Evolutionary conservation across 2,329 filamentous ascomycete species (phyloP), one percentile per base, ranked within the genome.

Genomic region (Pezicula carpinea): DNA sequence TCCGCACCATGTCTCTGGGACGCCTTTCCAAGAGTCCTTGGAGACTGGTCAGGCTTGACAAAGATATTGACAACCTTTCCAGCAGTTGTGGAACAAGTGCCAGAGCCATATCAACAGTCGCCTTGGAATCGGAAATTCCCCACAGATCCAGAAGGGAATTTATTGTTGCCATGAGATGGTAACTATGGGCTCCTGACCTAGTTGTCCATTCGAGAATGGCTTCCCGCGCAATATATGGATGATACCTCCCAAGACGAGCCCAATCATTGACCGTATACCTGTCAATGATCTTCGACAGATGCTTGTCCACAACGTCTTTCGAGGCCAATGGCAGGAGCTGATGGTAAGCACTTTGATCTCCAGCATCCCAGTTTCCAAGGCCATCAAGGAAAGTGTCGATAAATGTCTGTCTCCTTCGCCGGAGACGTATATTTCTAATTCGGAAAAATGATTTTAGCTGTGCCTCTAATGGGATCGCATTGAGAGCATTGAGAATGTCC

Each of bases 301-400:
- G 13, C 14, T 36, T 33, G 6, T 50, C 44, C 2, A 50, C 33
- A 21, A 44, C 15, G n/a, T 11, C 39, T 18, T 32, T 22, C 2
- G 43, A 46, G 8, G 45, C 51, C 31, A 48, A 22, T 3, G 23
- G 31, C 17, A 53, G 22, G 8, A 50, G 26, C 2, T 17, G 23
- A 29, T 39, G 39, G 15, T 48, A 48, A 6, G 44, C 7, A 23
- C 11, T 42, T 6, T 17, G n/a, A 11, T 39, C 23, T 21, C 38
- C 34, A 17, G 23, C 29, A 5, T 32, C 18, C 26, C 26, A 29
- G 4, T 33, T 21, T 32, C 46, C 26, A 10, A 53, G 40, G 2
- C 7, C 22, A 17, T 42, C 18, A n/a, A 53, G 23, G n/a, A 50
- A 50, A 32, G 21, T 23, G 15, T 53, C 51, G 8, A 53, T 50